These are phyloP conservation scores for Curvularia sp. DNA, from an alignment of 2,329 filamentous ascomycete genomes.

Conservation along the genomic window DNA sequence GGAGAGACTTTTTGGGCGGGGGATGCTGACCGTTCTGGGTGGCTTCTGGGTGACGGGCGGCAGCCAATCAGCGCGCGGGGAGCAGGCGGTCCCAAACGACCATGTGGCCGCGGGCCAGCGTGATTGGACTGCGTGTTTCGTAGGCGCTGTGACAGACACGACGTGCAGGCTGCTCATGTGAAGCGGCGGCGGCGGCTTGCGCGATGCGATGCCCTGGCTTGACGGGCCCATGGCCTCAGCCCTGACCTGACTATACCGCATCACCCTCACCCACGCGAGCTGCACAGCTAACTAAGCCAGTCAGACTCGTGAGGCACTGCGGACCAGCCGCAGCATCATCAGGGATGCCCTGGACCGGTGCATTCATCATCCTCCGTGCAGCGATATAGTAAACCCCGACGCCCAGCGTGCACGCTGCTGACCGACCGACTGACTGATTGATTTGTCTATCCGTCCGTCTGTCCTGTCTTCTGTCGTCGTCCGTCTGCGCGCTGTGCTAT, in stretches of 20 bases:
- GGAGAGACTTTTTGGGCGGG: conserved; percentile 21
- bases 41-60: conserved; percentile 6
- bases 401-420: conserved; percentile 14
- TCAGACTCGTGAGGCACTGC: not conserved
- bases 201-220: conserved; percentile 29
- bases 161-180: conserved; percentile 29
- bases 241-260: not conserved
- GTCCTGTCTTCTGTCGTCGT: no score
- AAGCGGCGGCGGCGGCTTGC: conserved; percentile 22
- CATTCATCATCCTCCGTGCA: conserved; percentile 8
- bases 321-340: conserved; percentile 6
- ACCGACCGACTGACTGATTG: conserved; percentile 1
- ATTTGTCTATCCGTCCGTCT: not conserved
- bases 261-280: not conserved
- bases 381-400: conserved; percentile 22
- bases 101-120: conserved; percentile 21
- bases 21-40: conserved; percentile 23
- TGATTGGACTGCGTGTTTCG: conserved; percentile 43
- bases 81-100: conserved; percentile 31
- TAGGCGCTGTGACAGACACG: conserved; percentile 35
- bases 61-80: conserved; percentile 29
- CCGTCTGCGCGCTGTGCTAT: not conserved
- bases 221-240: not conserved
- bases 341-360: conserved; percentile 10
- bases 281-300: not conserved